Evolutionary conservation across 2,329 filamentous ascomycete genomes (phyloP).

Genomic region (Exophiala oligosperma): DNA sequence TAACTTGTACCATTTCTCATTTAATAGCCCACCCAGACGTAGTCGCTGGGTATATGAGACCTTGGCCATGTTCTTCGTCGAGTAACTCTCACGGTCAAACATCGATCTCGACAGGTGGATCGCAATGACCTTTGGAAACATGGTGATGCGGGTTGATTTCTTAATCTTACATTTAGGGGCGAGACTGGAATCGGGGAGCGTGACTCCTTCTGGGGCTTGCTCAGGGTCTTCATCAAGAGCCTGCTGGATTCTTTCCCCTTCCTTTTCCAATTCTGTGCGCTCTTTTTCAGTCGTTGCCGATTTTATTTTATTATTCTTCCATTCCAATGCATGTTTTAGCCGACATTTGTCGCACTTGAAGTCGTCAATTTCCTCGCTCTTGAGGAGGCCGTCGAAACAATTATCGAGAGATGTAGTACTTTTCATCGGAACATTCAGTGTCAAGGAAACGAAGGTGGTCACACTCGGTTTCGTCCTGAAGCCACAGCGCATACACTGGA

Average conservation of each 20-base stretch:
- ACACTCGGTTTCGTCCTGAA: conserved; percentile 83
- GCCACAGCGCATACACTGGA: conserved; percentile 85
- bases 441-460: conserved; percentile 88
- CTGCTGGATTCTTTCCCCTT: conserved; percentile 65
- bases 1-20: conserved; percentile 78
- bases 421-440: conserved; percentile 83
- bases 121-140: conserved; percentile 85
- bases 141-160: conserved; percentile 81
- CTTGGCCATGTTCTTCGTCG: conserved; percentile 91
- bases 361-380: conserved; percentile 93
- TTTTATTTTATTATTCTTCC: conserved; percentile 61
- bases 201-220: conserved; percentile 67
- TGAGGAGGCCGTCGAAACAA: conserved; percentile 92
- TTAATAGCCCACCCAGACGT: conserved; percentile 74
- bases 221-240: conserved; percentile 83
- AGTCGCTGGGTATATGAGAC: conserved; percentile 89
- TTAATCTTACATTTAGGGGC: conserved; percentile 83
- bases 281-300: conserved; percentile 56
- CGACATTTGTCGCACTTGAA: conserved; percentile 94
- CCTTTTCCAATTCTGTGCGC: conserved; percentile 53
- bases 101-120: conserved; percentile 93
- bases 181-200: conserved; percentile 70
- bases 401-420: conserved; percentile 76
- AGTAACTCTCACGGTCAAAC: conserved; percentile 73
- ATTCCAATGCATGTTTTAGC: conserved; percentile 72